These are phyloP conservation scores for Spathaspora sp. DNA, from an alignment of 805 yeast genomes.

Conservation along the genomic window DNA sequence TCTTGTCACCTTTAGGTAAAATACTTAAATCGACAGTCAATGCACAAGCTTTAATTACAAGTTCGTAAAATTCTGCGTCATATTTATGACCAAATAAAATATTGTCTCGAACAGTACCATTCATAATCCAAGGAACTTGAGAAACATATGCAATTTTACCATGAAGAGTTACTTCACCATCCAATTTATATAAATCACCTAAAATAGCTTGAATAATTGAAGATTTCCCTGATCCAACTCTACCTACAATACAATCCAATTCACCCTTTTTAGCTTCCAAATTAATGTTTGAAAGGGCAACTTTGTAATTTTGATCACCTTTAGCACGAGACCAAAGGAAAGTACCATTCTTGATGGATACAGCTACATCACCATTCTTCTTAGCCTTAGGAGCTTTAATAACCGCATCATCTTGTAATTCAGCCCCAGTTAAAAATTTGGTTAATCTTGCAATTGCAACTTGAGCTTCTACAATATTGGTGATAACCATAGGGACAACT, in stretches of 20 bases:
- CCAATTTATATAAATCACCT: slow-evolving; percentile 76
- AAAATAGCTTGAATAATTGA: slow-evolving; percentile 74
- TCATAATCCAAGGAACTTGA: slow-evolving; percentile 96
- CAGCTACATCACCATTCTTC: slow-evolving; percentile 63
- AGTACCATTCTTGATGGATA: slow-evolving; percentile 60
- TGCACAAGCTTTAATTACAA: slow-evolving; percentile 86
- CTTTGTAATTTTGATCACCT: slow-evolving; percentile 50
- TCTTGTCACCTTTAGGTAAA: slow-evolving; percentile 84
- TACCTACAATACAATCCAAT: slow-evolving; percentile 81
- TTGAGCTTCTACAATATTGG: slow-evolving; percentile 83
- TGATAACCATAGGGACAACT: slow-evolving; percentile 85
- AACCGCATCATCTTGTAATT: slow-evolving; percentile 79
- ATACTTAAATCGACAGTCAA: slow-evolving; percentile 71
- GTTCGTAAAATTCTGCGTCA: slow-evolving; percentile 77
- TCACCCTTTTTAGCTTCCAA: slow-evolving; percentile 70
- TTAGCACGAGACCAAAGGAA: slow-evolving; percentile 78
- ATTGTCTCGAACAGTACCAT: slow-evolving; percentile 88
- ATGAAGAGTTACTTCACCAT: slow-evolving; percentile 67
- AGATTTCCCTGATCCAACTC: slow-evolving; percentile 88
- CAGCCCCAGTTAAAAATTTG: slow-evolving; percentile 68
- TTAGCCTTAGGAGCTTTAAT: slow-evolving; percentile 45
- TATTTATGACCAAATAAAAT: slow-evolving; percentile 84
- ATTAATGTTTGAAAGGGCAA: slow-evolving; percentile 61
- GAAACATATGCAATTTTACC: slow-evolving; percentile 88
- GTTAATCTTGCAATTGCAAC: slow-evolving; percentile 76